Evolutionary conservation across 1,284 basidiomycete species (phyloP).

Genomic region (Leccinum laetum): DNA sequence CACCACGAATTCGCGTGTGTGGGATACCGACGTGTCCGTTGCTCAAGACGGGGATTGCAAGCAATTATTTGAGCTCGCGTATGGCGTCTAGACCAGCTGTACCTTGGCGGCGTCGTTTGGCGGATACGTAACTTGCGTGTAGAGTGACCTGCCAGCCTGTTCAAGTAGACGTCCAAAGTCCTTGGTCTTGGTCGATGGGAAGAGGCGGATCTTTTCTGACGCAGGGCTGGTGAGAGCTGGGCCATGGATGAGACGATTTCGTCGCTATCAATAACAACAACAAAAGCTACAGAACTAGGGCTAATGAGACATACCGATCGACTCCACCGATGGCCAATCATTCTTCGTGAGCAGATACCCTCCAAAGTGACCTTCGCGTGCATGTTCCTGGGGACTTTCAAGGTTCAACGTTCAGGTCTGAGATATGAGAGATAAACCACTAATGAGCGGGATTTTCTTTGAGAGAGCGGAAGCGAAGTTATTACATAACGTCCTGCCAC

Average conservation of each 20-base stretch:
- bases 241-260: slow-evolving; percentile 55
- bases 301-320: slow-evolving; percentile 46
- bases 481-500: background rate
- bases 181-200: slow-evolving; percentile 48
- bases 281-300: background rate
- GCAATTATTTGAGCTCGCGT: slow-evolving; percentile 48
- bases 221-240: slow-evolving; percentile 59
- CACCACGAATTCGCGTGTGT: no score
- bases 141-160: slow-evolving; percentile 64
- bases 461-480: slow-evolving; percentile 19
- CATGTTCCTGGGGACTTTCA: slow-evolving; percentile 73
- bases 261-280: background rate
- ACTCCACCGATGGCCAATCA: slow-evolving; percentile 67
- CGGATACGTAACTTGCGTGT: slow-evolving; percentile 71
- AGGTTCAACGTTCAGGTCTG: slow-evolving; percentile 47
- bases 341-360: slow-evolving; percentile 69
- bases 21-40: no score
- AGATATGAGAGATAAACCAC: slow-evolving; percentile 15
- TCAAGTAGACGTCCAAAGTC: slow-evolving; percentile 59
- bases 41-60: slow-evolving; percentile 48
- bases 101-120: slow-evolving; percentile 64
- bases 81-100: slow-evolving; percentile 65
- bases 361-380: slow-evolving; percentile 66
- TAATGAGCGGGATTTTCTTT: background rate
- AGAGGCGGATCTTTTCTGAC: slow-evolving; percentile 63